Evolutionary conservation across 2,329 filamentous ascomycete genomes (phyloP), one percentile per base, ranked within the genome.

Genomic region (Akanthomyces uredinophilus): DNA sequence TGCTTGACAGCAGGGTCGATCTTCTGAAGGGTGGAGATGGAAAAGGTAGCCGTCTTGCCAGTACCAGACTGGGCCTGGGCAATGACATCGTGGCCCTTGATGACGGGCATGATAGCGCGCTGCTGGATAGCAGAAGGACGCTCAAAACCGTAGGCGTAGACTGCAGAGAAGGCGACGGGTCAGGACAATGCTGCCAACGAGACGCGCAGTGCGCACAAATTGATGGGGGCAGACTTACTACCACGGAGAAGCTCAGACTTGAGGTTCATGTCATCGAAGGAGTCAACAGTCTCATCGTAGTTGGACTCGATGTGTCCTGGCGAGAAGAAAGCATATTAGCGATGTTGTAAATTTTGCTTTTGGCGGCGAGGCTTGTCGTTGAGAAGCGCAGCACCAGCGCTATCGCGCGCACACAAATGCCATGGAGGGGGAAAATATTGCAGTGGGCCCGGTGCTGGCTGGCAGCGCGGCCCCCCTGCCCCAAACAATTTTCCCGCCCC

Each of bases 121-220:
- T 96, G 92, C 90, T 99, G 95, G 73, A 99, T 99, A 78, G 95
- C 94, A 82, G 95, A 99, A 67, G 95, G 95, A 71, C 95, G 93
- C 88, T 99, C 95, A 84, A 99, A 99, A 90, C 95, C 95, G 80
- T 99, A 99, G 78, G 95, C 95, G 81, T 98, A 99, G 79, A 99
- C 92, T 77, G 54, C 8, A 39, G 27, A 29, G 51, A 63, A 61
- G 59, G 41, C 32, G 43, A 16, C 2, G 29, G 44, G 67, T 74
- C 64, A 74, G 72, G 63, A 57, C 57, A 41, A 35, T 37, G 43
- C n/a, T 47, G 29, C 6, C 14, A 27, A 18, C n/a, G 43, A 14
- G 18, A 47, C 47, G 54, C 54, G 54, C 41, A 32, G 27, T 37
- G 3, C 64, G 67, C 54, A 57, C 59, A 61, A 54, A 64, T 66